Evolutionary conservation across 208 protist genomes (phyloP), one percentile per base, ranked within the genome.

Genomic region (Naegleria fowleri): DNA sequence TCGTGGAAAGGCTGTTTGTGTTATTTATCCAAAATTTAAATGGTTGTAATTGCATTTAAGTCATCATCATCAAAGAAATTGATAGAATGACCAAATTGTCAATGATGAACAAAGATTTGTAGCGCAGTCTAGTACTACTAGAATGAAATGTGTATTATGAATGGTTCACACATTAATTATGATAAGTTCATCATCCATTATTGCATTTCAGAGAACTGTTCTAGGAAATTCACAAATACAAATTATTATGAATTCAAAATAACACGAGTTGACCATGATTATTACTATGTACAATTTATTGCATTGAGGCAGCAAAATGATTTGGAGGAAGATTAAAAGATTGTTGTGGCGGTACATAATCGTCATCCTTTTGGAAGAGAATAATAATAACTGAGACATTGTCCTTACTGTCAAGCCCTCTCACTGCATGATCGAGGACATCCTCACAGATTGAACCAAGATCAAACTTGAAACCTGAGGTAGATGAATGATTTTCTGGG

Each of bases 361-460:
- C 67, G 36, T 79, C 29, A 36, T 36, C 67, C 41, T 16, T 86
- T 86, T 86, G 13, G 86, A 89, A 89, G 5, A 89, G 48, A 29
- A 89, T 29, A 29, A 89, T 67, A 25, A 58, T 89, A 13, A 89
- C 41, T 40, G 36, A 51, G 4, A 89, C 86, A 89, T 89, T 89
- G 51, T 89, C 86, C 25, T 89, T 89, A 11, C 33, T 43, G 15
- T 89, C 86, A 5, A 89, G n/a, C 1, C 36, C 36, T 29, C n/a
- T 58, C 4, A 89, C 86, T 67, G 48, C 55, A 89, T 55, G 48
- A 40, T 89, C 86, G 16, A 89, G 51, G 4, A 67, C 11, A n/a
- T 89, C 86, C n/a, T 89, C 86, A 67, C 86, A 89, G 19, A 89
- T 67, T 48, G 33, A 5, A 22, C 86, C 86, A 9, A 89, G 22